phyloP scores from a whole-genome alignment of 2,329 filamentous ascomycete species.

The Nemania sp. region DNA sequence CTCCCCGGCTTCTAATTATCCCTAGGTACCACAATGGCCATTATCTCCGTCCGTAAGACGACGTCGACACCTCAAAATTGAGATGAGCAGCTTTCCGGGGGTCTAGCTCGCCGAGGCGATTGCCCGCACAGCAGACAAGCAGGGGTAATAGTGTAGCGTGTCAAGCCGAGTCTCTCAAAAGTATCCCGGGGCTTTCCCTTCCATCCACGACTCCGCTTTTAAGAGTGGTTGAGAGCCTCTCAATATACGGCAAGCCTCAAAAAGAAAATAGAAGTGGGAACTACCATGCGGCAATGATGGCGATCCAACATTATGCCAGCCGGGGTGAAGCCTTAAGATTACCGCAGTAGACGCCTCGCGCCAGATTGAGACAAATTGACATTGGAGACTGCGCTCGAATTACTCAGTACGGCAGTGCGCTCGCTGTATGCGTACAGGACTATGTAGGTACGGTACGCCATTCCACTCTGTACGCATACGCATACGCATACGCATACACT shows the following conservation, averaged over 20 bases:
- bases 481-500: too few relatives aligned
- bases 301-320: conserved; percentile 37
- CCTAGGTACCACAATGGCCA: conserved; percentile 29
- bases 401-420: too few relatives aligned
- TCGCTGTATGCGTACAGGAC: background rate
- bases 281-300: conserved; percentile 32
- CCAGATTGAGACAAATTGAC: conserved; percentile 25
- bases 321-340: conserved; percentile 28
- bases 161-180: conserved; percentile 31
- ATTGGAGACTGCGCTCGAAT: conserved; percentile 21
- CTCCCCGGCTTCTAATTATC: background rate
- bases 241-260: conserved; percentile 36
- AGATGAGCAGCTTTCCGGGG: conserved; percentile 38
- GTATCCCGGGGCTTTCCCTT: conserved; percentile 18
- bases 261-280: conserved; percentile 26
- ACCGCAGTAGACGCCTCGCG: conserved; percentile 30
- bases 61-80: conserved; percentile 36
- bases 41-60: conserved; percentile 40
- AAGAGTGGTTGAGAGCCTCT: conserved; percentile 32
- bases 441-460: too few relatives aligned
- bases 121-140: conserved; percentile 24
- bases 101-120: conserved; percentile 34
- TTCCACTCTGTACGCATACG: too few relatives aligned
- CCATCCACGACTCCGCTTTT: conserved; percentile 31
- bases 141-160: conserved; percentile 6